A percentile compares a stretch with the other conserved stretches of the same genome.
phyloP scores from a whole-genome alignment of 768 basidiomycete species.

The Pleurotus djamor region DNA sequence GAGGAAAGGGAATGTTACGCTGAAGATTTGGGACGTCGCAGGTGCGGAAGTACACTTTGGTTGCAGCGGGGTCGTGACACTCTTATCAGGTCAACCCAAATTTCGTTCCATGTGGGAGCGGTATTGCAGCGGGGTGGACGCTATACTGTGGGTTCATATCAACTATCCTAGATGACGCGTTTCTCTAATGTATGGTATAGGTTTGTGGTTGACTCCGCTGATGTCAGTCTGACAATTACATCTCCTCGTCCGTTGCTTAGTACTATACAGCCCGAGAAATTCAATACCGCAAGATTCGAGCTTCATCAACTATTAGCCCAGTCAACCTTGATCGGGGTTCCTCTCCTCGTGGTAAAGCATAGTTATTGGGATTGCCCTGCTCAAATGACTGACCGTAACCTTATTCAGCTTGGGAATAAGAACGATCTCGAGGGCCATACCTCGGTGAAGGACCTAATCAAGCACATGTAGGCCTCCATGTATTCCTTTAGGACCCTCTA shows the following conservation, averaged over 20 bases:
- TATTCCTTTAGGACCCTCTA: background rate
- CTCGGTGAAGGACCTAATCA: conserved; percentile 81
- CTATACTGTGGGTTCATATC: conserved; percentile 67
- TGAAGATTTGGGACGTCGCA: conserved; percentile 96
- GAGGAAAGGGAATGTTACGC: conserved; percentile 83
- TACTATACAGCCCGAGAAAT: conserved; percentile 62
- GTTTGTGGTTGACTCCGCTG: conserved; percentile 90
- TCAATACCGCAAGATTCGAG: conserved; percentile 82
- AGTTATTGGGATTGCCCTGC: background rate
- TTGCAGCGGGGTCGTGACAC: background rate
- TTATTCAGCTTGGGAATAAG: conserved; percentile 81
- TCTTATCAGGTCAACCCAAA: conserved; percentile 73
- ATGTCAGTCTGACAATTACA: conserved; percentile 47
- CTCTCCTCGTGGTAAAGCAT: conserved; percentile 73
- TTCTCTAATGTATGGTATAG: conserved; percentile 32
- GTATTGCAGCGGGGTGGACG: conserved; percentile 91
- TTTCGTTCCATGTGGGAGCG: conserved; percentile 96
- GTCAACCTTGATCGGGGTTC: conserved; percentile 64
- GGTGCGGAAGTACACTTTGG: conserved; percentile 39
- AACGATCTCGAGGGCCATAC: conserved; percentile 81
- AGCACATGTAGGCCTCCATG: conserved; percentile 52
- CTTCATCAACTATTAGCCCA: conserved; percentile 77
- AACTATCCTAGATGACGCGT: conserved; percentile 1
- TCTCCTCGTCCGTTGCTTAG: background rate
- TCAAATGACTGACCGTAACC: background rate